Conservation (phyloP, 495 filamentous ascomycete genomes). For the Elasticomyces elasticus region DNA sequence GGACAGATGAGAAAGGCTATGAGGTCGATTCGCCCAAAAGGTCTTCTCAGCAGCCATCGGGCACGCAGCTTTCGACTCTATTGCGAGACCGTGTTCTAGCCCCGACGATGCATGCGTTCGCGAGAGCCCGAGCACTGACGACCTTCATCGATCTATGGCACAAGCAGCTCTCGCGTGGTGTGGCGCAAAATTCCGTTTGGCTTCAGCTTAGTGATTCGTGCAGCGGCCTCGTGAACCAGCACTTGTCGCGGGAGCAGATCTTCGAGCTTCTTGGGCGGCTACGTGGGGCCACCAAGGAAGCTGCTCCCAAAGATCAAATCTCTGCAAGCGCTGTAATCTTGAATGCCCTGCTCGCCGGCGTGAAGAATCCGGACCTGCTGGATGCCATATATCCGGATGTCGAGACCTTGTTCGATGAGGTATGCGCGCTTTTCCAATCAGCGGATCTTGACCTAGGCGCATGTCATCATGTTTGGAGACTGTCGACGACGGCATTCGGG, state of each 20-base stretch:
- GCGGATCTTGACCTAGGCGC: neutral
- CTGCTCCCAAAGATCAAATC: no score
- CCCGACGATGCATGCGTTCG: conserved; percentile 53
- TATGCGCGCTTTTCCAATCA: neutral
- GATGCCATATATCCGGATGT: neutral
- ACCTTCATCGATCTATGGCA: conserved; percentile 61
- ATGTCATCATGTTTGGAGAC: neutral
- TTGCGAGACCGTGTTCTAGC: conserved; percentile 30
- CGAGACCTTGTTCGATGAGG: neutral
- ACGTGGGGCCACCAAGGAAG: no score
- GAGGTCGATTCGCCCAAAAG: neutral
- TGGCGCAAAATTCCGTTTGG: neutral
- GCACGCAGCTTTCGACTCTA: neutral
- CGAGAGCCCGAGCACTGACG: conserved; percentile 52
- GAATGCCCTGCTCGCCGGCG: neutral
- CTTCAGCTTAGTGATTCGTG: neutral
- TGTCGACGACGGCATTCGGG: neutral
- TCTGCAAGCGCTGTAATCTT: neutral
- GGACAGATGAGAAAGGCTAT: neutral
- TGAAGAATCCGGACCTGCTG: neutral
- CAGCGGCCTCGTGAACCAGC: conserved; percentile 1
- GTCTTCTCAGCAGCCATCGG: neutral
- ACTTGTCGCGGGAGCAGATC: conserved; percentile 5
- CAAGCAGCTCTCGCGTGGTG: conserved; percentile 39
- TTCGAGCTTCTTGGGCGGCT: conserved; percentile 1